Evolutionary conservation across 768 basidiomycete species (phyloP).

Genomic region (Cantharellus cinnabarinus): DNA sequence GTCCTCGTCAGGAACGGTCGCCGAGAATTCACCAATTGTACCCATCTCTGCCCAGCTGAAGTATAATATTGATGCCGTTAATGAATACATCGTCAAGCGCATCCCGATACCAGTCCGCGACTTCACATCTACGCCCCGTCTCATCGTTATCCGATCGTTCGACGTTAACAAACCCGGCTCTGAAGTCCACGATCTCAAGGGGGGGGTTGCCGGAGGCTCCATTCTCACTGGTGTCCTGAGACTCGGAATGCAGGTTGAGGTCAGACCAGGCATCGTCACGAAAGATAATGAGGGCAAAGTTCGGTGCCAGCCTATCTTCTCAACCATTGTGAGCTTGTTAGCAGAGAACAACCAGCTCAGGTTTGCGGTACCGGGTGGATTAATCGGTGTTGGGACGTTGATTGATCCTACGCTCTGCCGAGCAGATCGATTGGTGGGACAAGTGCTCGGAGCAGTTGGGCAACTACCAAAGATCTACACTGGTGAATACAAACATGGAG

Average conservation of each 20-base stretch:
- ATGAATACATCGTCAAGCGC: slow-evolving; percentile 92
- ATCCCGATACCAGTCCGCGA: slow-evolving; percentile 90
- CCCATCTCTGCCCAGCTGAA: slow-evolving; percentile 97
- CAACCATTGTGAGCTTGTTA: slow-evolving; percentile 71
- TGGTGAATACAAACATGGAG: slow-evolving; percentile 23
- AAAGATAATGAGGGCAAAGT: slow-evolving; percentile 82
- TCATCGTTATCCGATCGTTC: slow-evolving; percentile 98
- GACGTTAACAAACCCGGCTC: slow-evolving; percentile 99
- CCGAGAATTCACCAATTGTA: slow-evolving; percentile 91
- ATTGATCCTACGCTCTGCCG: slow-evolving; percentile 94
- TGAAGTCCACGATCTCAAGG: slow-evolving; percentile 91
- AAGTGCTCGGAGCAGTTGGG: slow-evolving; percentile 87
- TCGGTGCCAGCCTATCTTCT: slow-evolving; percentile 85
- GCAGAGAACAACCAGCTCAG: slow-evolving; percentile 89
- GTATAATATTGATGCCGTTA: slow-evolving; percentile 98
- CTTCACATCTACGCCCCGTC: slow-evolving; percentile 74
- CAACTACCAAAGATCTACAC: slow-evolving; percentile 87
- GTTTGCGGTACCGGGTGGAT: slow-evolving; percentile 91
- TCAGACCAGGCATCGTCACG: slow-evolving; percentile 90
- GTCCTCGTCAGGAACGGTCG: slow-evolving; percentile 58
- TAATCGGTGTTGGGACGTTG: slow-evolving; percentile 95
- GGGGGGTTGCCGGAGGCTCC: slow-evolving; percentile 93
- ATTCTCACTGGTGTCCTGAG: slow-evolving; percentile 82
- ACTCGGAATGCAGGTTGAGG: slow-evolving; percentile 87
- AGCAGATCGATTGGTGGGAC: slow-evolving; percentile 90